Evolutionary conservation across 805 yeast genomes (phyloP).

Genomic region (Candida suzukii): DNA sequence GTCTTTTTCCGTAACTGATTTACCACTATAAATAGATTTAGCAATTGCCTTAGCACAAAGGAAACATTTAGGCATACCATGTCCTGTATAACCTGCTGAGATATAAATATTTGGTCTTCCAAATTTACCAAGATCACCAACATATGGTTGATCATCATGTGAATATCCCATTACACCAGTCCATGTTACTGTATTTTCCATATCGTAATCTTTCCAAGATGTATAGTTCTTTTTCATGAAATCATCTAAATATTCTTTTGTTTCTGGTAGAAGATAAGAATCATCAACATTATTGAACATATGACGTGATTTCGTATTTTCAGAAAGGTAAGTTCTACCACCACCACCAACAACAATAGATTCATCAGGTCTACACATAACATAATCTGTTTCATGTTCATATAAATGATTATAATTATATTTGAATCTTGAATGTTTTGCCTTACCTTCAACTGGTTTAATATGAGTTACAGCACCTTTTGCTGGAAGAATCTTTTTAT

Average conservation of each 20-base stretch:
- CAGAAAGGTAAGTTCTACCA: conserved; percentile 22
- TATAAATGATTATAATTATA: not conserved
- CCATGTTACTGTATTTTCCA: conserved; percentile 28
- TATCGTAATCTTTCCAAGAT: conserved; percentile 22
- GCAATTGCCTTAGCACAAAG: conserved; percentile 34
- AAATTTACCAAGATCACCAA: conserved; percentile 28
- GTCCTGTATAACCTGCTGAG: conserved; percentile 44
- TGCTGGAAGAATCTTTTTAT: conserved; percentile 26
- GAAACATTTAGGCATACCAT: conserved; percentile 44
- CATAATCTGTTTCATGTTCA: conserved; percentile 17
- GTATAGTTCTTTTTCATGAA: conserved; percentile 26
- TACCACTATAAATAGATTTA: conserved; percentile 1
- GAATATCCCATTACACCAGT: conserved; percentile 42
- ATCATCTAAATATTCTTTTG: conserved; percentile 16
- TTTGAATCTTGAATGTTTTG: not conserved
- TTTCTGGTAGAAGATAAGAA: conserved; percentile 19
- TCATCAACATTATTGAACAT: conserved; percentile 24
- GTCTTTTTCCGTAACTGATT: conserved; percentile 3
- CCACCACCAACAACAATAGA: conserved; percentile 29
- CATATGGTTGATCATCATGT: conserved; percentile 32
- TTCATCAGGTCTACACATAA: conserved; percentile 33
- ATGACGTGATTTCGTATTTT: not conserved
- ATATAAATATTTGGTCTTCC: conserved; percentile 25
- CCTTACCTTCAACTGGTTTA: not conserved
- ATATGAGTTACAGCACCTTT: conserved; percentile 28